phyloP scores from a whole-genome alignment of 2,329 filamentous ascomycete genomes.

The Exophiala phaeomuriformis region DNA sequence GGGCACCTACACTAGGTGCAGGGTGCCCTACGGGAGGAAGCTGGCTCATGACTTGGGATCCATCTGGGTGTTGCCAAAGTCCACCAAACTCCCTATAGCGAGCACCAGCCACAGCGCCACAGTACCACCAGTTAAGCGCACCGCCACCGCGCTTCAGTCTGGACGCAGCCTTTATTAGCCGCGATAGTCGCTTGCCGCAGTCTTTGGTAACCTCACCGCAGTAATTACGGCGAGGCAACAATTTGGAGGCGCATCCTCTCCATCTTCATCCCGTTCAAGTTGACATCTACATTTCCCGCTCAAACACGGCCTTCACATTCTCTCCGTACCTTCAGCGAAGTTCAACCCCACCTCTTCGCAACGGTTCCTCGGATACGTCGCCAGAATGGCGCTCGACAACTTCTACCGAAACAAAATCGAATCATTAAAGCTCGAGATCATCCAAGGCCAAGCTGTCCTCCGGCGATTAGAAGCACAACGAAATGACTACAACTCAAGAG shows the following conservation, averaged over 20 bases:
- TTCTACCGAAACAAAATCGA: slow-evolving; percentile 99
- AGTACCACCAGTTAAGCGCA: not conserved
- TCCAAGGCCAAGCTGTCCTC: slow-evolving; percentile 93
- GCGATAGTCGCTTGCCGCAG: not conserved
- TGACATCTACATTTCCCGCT: not conserved
- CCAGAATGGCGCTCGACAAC: slow-evolving; percentile 93
- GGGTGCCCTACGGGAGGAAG: too few species aligned
- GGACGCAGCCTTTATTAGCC: not conserved
- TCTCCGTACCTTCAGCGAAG: not conserved
- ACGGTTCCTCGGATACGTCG: too few species aligned
- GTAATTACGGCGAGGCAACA: not conserved
- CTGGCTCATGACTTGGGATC: too few species aligned
- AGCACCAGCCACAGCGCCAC: not conserved
- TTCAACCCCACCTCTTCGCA: too few species aligned
- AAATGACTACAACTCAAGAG: slow-evolving; percentile 98
- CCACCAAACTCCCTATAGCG: not conserved
- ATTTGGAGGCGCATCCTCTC: slow-evolving; percentile 5
- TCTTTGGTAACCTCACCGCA: not conserved
- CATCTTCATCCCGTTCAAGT: not conserved
- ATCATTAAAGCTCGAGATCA: slow-evolving; percentile 99
- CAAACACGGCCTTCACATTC: not conserved
- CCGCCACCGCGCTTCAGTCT: not conserved
- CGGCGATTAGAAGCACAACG: slow-evolving; percentile 93
- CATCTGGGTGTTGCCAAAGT: too few species aligned
- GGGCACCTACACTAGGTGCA: too few species aligned